phyloP scores from a whole-genome alignment of 805 yeast genomes.

The Maudiozyma pseudohumilis region DNA sequence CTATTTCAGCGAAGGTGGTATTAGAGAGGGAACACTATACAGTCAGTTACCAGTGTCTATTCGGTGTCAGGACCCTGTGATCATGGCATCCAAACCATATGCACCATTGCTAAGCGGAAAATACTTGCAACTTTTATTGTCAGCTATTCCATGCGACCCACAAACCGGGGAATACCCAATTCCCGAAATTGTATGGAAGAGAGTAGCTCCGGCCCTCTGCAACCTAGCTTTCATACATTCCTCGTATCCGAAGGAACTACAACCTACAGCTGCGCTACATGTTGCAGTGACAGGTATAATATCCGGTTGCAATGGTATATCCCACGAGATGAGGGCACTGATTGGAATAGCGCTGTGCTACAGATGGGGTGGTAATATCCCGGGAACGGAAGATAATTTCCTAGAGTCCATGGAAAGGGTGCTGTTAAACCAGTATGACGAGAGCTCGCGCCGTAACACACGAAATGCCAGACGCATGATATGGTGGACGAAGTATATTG shows the following conservation, averaged over 20 bases:
- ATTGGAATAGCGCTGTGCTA: slow-evolving; percentile 67
- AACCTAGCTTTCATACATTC: slow-evolving; percentile 69
- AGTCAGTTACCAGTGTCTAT: slow-evolving; percentile 48
- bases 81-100: slow-evolving; percentile 61
- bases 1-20: slow-evolving; percentile 68
- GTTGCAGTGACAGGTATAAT: slow-evolving; percentile 67
- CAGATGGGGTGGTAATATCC: slow-evolving; percentile 74
- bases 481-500: slow-evolving; percentile 69
- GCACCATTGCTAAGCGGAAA: slow-evolving; percentile 57
- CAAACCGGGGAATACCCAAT: slow-evolving; percentile 20
- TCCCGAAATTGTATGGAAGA: slow-evolving; percentile 46
- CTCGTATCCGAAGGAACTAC: slow-evolving; percentile 66
- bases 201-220: slow-evolving; percentile 62
- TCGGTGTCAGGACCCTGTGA: slow-evolving; percentile 56
- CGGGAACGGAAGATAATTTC: slow-evolving; percentile 41
- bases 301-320: slow-evolving; percentile 65
- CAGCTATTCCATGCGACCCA: slow-evolving; percentile 46
- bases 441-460: slow-evolving; percentile 17
- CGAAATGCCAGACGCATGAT: slow-evolving; percentile 34
- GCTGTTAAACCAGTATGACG: slow-evolving; percentile 34
- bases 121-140: slow-evolving; percentile 44
- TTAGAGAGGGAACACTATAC: slow-evolving; percentile 65
- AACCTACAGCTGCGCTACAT: slow-evolving; percentile 62
- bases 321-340: slow-evolving; percentile 60
- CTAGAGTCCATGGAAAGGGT: slow-evolving; percentile 41